Evolutionary conservation across 2,329 filamentous ascomycete species (phyloP).

Genomic region (Cryphonectria japonica): DNA sequence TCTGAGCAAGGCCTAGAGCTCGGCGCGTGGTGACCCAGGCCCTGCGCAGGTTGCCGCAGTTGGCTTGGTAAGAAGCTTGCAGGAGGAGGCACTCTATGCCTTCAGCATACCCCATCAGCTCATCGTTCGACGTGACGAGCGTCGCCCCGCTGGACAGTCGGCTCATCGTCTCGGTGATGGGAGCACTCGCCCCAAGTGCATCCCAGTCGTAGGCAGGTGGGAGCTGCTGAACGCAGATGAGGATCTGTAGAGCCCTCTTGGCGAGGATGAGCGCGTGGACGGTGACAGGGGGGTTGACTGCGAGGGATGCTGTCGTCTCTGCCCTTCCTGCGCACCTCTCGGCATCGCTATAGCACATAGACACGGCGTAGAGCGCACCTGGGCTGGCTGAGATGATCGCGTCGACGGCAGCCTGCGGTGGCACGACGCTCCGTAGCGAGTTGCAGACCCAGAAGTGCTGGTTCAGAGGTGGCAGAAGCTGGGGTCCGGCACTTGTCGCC

Average conservation of each 20-base stretch:
- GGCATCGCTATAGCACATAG: conserved; percentile 39
- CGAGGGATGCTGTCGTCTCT: conserved; percentile 34
- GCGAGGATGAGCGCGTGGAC: conserved; percentile 54
- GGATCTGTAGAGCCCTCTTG: conserved; percentile 50
- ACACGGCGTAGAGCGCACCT: conserved; percentile 37
- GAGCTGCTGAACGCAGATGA: conserved; percentile 51
- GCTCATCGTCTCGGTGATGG: conserved; percentile 36
- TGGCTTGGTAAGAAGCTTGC: conserved; percentile 53
- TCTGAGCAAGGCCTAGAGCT: conserved; percentile 54
- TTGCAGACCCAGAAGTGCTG: conserved; percentile 40
- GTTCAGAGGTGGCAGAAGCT: conserved; percentile 29
- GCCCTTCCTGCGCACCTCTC: conserved; percentile 38
- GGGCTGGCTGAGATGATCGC: conserved; percentile 36
- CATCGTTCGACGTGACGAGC: conserved; percentile 54
- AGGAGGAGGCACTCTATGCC: conserved; percentile 57
- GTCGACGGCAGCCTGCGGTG: conserved; percentile 40
- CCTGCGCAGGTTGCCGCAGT: conserved; percentile 57
- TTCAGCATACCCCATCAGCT: conserved; percentile 55
- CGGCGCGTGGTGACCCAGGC: conserved; percentile 57
- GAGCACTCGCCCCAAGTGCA: conserved; percentile 35
- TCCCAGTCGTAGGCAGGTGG: conserved; percentile 39
- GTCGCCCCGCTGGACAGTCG: conserved; percentile 40
- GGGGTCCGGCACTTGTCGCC: conserved; percentile 21
- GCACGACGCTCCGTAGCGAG: conserved; percentile 40
- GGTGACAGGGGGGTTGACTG: conserved; percentile 38